Conservation (phyloP, 2,329 filamentous ascomycete genomes). For the Fusarium pseudonygamai region DNA sequence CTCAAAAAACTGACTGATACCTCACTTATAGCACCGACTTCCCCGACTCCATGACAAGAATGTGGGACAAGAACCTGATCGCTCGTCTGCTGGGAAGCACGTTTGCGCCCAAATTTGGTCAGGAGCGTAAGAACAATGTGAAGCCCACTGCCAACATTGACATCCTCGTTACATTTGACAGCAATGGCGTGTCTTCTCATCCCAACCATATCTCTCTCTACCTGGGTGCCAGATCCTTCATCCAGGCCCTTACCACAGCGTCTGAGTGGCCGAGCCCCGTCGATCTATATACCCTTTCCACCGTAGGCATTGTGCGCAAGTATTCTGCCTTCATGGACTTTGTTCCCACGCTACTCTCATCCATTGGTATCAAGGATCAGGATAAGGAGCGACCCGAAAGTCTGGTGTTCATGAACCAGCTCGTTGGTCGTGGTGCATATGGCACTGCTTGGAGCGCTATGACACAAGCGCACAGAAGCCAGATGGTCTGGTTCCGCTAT, state of each 20-base stretch:
- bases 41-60: conserved; percentile 85
- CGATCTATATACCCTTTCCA: conserved; percentile 84
- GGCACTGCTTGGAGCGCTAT: conserved; percentile 81
- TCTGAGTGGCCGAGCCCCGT: conserved; percentile 76
- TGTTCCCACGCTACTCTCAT: conserved; percentile 69
- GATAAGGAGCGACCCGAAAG: conserved; percentile 58
- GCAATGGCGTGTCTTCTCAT: conserved; percentile 82
- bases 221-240: conserved; percentile 79
- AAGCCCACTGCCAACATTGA: conserved; percentile 71
- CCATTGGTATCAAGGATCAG: conserved; percentile 50
- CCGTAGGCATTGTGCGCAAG: conserved; percentile 79
- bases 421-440: conserved; percentile 66
- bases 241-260: conserved; percentile 71
- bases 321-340: conserved; percentile 82
- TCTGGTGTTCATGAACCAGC: conserved; percentile 76
- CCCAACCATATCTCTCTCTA: conserved; percentile 94
- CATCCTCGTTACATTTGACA: conserved; percentile 89
- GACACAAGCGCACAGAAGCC: conserved; percentile 88
- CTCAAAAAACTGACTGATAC: conserved; percentile 1
- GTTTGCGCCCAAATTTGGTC: conserved; percentile 74
- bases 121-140: conserved; percentile 45
- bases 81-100: conserved; percentile 74
- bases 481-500: conserved; percentile 99
- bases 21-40: conserved; percentile 64
- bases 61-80: conserved; percentile 79